Base-by-base conservation (phyloP, 805 yeast genomes). In the Starmerella roubikii region DNA sequence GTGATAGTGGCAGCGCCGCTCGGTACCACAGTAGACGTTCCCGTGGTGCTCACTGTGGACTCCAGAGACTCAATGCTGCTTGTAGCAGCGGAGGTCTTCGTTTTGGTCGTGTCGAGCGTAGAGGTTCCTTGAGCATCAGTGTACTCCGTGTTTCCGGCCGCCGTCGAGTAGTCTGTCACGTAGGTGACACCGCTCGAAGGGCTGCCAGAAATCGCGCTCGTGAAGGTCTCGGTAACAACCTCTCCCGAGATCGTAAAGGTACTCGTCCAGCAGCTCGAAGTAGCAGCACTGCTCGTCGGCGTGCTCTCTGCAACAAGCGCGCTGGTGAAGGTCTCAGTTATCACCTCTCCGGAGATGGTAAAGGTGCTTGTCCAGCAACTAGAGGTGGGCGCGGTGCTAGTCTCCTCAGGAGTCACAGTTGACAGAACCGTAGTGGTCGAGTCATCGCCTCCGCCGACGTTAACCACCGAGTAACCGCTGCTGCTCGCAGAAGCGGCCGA, bases 381-480 rank as follows among this genome's bases (percentile, higher is more conserved):
- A 10, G 37, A 19, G 8, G 45, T 19, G 18, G 39, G 24, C 10
- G 24, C 10, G 24, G 24, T 8, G 24, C 10, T 10, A 22, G 24
- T 22, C 24, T 22, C 24, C 24, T 22, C 10, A 22, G 24, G 15
- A 25, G 31, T n/a, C 17, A 25, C 26, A 6, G 27, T 28, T 16
- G 31, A 27, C 24, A 40, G 37, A 11, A 46, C 42, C 2, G 53
- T 50, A 20, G 46, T 21, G 22, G 27, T 41, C 17, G 22, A 26
- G 31, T 40, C 34, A 2, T 45, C 45, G 19, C 42, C 34, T 12
- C 50, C 54, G n/a, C 48, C 55, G 17, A 52, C 52, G 30, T 52
- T 48, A 7, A 52, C 55, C 9, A 52, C 53, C 3, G 55, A 52
- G 39, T 52, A 52, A 35, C 40, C 33, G 31, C 31, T 29, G 32